Evolutionary conservation across 2,329 filamentous ascomycete species (phyloP).

Genomic region (Pseudogymnoascus sp.): DNA sequence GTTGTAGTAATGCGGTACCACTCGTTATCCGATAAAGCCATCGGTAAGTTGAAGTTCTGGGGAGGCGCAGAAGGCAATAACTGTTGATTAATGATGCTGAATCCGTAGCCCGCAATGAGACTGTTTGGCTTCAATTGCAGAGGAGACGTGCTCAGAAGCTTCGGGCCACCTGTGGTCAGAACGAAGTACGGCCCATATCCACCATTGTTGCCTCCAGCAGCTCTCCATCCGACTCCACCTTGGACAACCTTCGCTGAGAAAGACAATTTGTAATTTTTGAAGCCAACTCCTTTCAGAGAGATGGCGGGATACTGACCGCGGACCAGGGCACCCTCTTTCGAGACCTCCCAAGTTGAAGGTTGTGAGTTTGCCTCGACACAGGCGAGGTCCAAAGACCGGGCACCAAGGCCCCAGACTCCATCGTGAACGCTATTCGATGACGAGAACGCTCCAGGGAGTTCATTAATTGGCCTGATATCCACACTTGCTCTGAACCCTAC

Average conservation of each 20-base stretch:
- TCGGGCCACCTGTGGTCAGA: background rate
- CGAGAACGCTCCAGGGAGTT: slow-evolving; percentile 27
- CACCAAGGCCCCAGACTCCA: slow-evolving; percentile 34
- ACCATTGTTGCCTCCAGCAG: slow-evolving; percentile 20
- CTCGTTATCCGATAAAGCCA: slow-evolving; percentile 26
- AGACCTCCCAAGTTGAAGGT: slow-evolving; percentile 31
- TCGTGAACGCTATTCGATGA: slow-evolving; percentile 29
- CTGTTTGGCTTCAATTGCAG: slow-evolving; percentile 27
- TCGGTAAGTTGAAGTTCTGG: slow-evolving; percentile 24
- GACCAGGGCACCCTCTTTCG: slow-evolving; percentile 30
- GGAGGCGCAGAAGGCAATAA: slow-evolving; percentile 26
- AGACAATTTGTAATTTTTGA: slow-evolving; percentile 32
- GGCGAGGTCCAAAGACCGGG: slow-evolving; percentile 27
- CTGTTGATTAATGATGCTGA: slow-evolving; percentile 31
- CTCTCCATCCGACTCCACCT: slow-evolving; percentile 34
- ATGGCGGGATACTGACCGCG: slow-evolving; percentile 29
- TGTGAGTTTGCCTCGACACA: slow-evolving; percentile 34
- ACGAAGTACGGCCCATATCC: slow-evolving; percentile 15
- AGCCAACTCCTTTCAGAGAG: slow-evolving; percentile 20
- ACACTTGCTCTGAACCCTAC: slow-evolving; percentile 30
- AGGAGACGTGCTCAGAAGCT: background rate
- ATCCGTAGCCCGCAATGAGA: slow-evolving; percentile 30
- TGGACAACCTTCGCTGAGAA: slow-evolving; percentile 33
- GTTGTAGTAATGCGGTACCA: slow-evolving; percentile 35
- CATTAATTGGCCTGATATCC: slow-evolving; percentile 17